Percentiles rank a stretch among this genome's conserved stretches.
Conservation (phyloP, 495 filamentous ascomycete species). For the Neurospora sp. region DNA sequence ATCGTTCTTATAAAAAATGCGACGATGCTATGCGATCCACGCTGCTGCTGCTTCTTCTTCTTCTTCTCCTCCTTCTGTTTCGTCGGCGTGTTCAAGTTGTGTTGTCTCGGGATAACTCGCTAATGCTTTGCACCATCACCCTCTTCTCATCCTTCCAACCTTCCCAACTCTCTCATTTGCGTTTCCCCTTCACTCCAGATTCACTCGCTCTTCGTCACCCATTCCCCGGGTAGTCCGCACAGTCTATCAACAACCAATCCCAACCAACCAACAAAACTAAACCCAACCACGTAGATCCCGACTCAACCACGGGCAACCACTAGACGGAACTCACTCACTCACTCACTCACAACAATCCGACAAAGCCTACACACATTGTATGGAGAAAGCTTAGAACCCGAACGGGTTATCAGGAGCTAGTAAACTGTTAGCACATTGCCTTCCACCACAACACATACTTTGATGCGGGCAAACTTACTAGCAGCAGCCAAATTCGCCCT, state of each 20-base stretch:
- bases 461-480: constrained; percentile 52
- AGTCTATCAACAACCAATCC: background rate
- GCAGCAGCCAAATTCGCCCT: constrained; percentile 86
- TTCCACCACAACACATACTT: background rate
- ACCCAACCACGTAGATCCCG: background rate
- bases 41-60: background rate
- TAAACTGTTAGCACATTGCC: background rate
- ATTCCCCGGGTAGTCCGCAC: background rate
- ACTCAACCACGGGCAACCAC: background rate
- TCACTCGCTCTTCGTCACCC: background rate
- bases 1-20: background rate
- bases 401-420: constrained; percentile 18
- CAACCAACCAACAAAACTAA: background rate
- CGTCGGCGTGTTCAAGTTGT: background rate
- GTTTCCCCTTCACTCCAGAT: background rate
- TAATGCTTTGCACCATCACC: background rate
- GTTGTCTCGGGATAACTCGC: background rate
- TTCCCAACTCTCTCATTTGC: background rate
- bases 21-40: background rate
- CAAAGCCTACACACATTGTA: background rate
- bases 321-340: background rate
- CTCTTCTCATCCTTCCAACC: background rate
- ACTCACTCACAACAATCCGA: background rate
- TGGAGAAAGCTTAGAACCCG: constrained; percentile 6
- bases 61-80: background rate